Evolutionary conservation across 176 grass and related monocot genomes (phyloP).

Genomic region (bread wheat (Triticum aestivum)): IWGSC_CS_RefSeq_v2.1 NC_057797.1:193616338-193616837

Average conservation of each 20-base stretch:
- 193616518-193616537: slow-evolving; percentile 84
- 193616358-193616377: slow-evolving; percentile 4
- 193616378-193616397: neutral
- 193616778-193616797: too few species aligned
- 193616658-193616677: too few species aligned
- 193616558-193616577: slow-evolving; percentile 92
- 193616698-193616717: too few species aligned
- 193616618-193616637: too few species aligned
- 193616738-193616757: too few species aligned
- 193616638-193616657: too few species aligned
- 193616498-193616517: slow-evolving; percentile 75
- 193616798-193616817: too few species aligned
- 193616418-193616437: neutral
- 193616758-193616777: too few species aligned
- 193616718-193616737: too few species aligned
- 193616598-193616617: too few species aligned
- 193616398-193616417: neutral
- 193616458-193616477: neutral
- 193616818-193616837: too few species aligned
- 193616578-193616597: slow-evolving; percentile 22
- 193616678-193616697: too few species aligned
- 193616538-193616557: slow-evolving; percentile 87
- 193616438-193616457: neutral
- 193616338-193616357: slow-evolving; percentile 13
- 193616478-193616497: neutral